Conservation (phyloP, 805 yeast species). For the Candida xyloterini region DNA sequence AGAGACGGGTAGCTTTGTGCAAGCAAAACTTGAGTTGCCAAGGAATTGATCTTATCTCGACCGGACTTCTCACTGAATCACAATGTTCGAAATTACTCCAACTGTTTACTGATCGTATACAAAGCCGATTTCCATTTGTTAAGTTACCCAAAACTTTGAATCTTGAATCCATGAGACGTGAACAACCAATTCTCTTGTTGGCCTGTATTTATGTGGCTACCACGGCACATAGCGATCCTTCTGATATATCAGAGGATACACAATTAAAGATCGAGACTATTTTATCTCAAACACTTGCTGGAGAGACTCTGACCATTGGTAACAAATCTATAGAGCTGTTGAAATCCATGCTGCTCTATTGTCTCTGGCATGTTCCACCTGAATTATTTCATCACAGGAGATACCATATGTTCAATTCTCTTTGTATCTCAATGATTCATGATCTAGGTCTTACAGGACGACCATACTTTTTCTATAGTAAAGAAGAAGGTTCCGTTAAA, state of each 20-base stretch:
- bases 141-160: slow-evolving; percentile 43
- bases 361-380: slow-evolving; percentile 81
- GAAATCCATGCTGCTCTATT: slow-evolving; percentile 56
- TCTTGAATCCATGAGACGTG: slow-evolving; percentile 45
- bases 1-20: slow-evolving; percentile 37
- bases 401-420: slow-evolving; percentile 62
- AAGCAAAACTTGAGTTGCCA: slow-evolving; percentile 22
- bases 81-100: slow-evolving; percentile 58
- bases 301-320: slow-evolving; percentile 68
- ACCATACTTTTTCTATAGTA: slow-evolving; percentile 41
- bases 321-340: slow-evolving; percentile 66
- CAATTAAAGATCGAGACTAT: slow-evolving; percentile 51
- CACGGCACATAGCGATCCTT: slow-evolving; percentile 33
- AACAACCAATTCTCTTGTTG: slow-evolving; percentile 60
- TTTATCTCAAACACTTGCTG: slow-evolving; percentile 47
- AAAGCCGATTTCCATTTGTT: slow-evolving; percentile 55
- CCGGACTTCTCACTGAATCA: slow-evolving; percentile 53
- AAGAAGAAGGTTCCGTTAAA: slow-evolving; percentile 39
- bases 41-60: slow-evolving; percentile 48
- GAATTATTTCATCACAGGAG: slow-evolving; percentile 79
- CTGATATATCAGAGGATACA: slow-evolving; percentile 34
- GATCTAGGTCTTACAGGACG: slow-evolving; percentile 72
- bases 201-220: slow-evolving; percentile 64
- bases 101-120: slow-evolving; percentile 46
- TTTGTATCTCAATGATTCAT: slow-evolving; percentile 65